Evolutionary conservation across 495 filamentous ascomycete genomes (phyloP), one percentile per base, ranked within the genome.

Genomic region (Hyaloscypha variabilis): DNA sequence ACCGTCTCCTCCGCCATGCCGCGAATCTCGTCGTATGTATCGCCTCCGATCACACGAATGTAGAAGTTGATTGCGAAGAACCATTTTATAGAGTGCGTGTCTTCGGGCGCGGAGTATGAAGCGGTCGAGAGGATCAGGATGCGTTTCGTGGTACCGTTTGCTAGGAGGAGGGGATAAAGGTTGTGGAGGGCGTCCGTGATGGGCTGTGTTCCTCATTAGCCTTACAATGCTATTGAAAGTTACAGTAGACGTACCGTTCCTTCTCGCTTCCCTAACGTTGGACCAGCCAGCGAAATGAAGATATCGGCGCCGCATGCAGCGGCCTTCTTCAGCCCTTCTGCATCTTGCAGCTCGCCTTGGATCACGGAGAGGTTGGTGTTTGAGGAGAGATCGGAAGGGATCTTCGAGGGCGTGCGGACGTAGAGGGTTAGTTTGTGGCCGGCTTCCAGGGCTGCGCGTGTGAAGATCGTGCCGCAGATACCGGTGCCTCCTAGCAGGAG

Each of bases 101-200:
- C 67, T 64, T 69, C 42, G 11, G 64, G 54, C 1, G 49, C 60
- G n/a, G 67, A 69, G 39, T 69, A 69, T 17, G 67, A 69, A 14
- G 67, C 60, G 21, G 67, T 69, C 28, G 67, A 69, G 29, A 69
- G 67, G 36, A 63, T 26, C n/a, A 69, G 53, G 56, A 69, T 64
- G 10, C 64, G 63, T 39, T 57, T 67, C 6, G 39, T 58, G 39
- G 63, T 63, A 2, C 46, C 57, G 23, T 53, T 46, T 19, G 58
- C 14, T 21, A 69, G 63, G 25, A 69, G 63, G 29, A 69, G 60
- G 5, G 67, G 67, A 55, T 66, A 69, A 23, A 67, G 67, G 11
- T 23, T 64, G 25, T 56, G 31, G 31, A 69, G 63, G 34, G 67
- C 67, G 24, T 63, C 59, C 3, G 67, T 69, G 17, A 67, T 62